Evolutionary conservation across 1,284 basidiomycete species (phyloP), one percentile per base, ranked within the genome.

Genomic region (Fomitiporia mediterranea): DNA sequence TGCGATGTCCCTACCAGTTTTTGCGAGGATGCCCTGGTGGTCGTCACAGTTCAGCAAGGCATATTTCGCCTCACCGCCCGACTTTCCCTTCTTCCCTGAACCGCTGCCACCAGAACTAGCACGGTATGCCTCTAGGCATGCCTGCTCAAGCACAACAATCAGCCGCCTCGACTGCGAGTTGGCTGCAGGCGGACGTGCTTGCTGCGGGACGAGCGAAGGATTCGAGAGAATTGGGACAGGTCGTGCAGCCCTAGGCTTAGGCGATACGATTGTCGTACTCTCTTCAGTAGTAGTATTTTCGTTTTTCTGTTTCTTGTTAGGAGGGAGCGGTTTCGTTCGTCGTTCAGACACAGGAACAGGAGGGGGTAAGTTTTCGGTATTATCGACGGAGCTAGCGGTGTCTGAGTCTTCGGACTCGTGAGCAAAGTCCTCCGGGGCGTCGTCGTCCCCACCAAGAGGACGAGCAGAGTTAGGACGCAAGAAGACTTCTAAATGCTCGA

Each of bases 11-110:
- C 96, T 81, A 27, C 94, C 94, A 2, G 95, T 98, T 74, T 98
- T 98, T 5, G 97, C 96, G 58, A 99, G 78, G 61, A 99, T 97
- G 50, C 96, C 94, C 71, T 99, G 96, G 73, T 99, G 96, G 66
- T 99, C 96, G 70, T 99, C 96, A 72, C 97, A 99, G 73, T 99
- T 99, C 63, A 99, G 75, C 57, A 99, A 76, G 15, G 94, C 94
- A 71, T 98, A 98, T 74, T 98, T 98, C 62, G 94, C 92, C 61
- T 95, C 92, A 17, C 82, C 82, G 60, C 84, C 80, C 56, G 77
- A 74, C 43, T 75, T 72, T 63, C 80, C 77, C 19, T 74, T 82
- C 1, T 73, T 79, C 3, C 76, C 78, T 63, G 65, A 2, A 66
- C 68, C 32, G n/a, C n/a, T n/a, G 25, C 74, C 74, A 23, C 76